Conservation (phyloP, 2,329 filamentous ascomycete genomes). For the Colletotrichum noveboracense region DNA sequence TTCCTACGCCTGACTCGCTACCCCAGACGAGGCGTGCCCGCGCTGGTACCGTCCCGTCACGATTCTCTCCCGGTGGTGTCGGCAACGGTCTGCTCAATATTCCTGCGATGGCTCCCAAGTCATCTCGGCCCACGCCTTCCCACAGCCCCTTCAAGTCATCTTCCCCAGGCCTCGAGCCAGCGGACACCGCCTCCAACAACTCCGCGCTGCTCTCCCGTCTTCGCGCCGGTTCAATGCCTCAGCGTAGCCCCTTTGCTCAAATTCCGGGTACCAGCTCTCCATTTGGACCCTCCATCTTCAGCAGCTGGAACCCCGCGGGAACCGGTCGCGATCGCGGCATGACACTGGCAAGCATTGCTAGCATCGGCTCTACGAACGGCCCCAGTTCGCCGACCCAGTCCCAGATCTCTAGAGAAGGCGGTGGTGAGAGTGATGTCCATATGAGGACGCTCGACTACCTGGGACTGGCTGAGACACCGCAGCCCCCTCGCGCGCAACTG, state of each 20-base stretch:
- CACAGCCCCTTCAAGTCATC: constrained; percentile 84
- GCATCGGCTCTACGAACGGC: constrained; percentile 82
- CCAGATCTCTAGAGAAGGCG: constrained; percentile 83
- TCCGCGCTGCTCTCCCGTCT: constrained; percentile 83
- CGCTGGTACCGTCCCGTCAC: constrained; percentile 94
- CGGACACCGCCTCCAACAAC: constrained; percentile 56
- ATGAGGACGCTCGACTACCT: constrained; percentile 95
- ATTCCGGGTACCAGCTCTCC: constrained; percentile 62
- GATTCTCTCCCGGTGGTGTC: constrained; percentile 81
- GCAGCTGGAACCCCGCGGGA: constrained; percentile 73
- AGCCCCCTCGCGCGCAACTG: constrained; percentile 76
- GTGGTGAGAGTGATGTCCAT: constrained; percentile 84
- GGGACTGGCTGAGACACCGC: constrained; percentile 91
- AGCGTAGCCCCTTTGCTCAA: constrained; percentile 73
- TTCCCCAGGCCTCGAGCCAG: constrained; percentile 57
- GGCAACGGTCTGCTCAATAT: constrained; percentile 64
- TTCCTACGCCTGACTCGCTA: constrained; percentile 69
- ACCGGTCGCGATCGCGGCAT: constrained; percentile 81
- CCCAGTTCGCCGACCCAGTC: constrained; percentile 88
- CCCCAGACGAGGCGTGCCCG: constrained; percentile 80
- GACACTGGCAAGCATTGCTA: constrained; percentile 82
- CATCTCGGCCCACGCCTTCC: constrained; percentile 83
- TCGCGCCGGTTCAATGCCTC: constrained; percentile 92
- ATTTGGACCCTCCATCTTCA: constrained; percentile 88
- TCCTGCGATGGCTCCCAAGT: constrained; percentile 71